A percentile compares a stretch with the other conserved stretches of the same genome.
Conservation (phyloP, 2,329 filamentous ascomycete genomes). For the Escovopsis sp. region DNA sequence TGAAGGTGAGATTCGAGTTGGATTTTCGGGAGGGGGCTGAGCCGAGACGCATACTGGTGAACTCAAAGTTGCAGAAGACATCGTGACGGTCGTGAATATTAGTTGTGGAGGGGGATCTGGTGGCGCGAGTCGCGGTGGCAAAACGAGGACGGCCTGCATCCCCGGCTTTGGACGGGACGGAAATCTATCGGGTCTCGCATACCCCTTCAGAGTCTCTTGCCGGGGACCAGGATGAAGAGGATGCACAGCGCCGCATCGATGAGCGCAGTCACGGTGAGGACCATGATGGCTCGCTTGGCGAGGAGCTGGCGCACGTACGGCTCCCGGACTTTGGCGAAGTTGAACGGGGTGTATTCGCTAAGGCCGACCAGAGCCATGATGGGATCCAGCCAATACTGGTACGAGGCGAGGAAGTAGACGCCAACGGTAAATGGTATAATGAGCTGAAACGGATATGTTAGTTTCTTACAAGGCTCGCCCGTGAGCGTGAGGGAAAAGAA, state of each 20-base stretch:
- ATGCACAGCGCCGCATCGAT: conserved; percentile 72
- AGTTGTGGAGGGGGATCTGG: background rate
- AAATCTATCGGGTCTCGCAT: background rate
- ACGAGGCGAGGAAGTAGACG: conserved; percentile 75
- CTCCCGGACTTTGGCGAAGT: conserved; percentile 76
- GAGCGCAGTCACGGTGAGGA: conserved; percentile 58
- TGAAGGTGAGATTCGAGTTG: too few species aligned
- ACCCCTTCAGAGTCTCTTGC: conserved; percentile 51
- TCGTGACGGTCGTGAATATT: conserved; percentile 17
- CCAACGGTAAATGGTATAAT: conserved; percentile 88
- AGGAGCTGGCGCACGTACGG: conserved; percentile 81
- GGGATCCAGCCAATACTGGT: conserved; percentile 92
- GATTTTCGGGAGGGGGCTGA: too few species aligned
- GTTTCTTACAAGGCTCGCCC: conserved; percentile 7
- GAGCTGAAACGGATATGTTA: conserved; percentile 22
- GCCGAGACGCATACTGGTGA: background rate
- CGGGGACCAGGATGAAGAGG: conserved; percentile 89
- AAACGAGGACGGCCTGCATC: background rate
- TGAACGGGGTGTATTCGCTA: conserved; percentile 95
- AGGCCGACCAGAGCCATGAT: conserved; percentile 75
- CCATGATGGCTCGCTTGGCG: conserved; percentile 68
- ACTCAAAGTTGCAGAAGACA: conserved; percentile 9
- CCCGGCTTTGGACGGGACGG: background rate
- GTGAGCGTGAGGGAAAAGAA: too few species aligned
- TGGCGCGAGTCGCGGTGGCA: background rate